A percentile compares a stretch with the other conserved stretches of the same genome.
These are phyloP conservation scores for Claviceps sorghi DNA, from an alignment of 2,329 filamentous ascomycete genomes.

Conservation along the genomic window DNA sequence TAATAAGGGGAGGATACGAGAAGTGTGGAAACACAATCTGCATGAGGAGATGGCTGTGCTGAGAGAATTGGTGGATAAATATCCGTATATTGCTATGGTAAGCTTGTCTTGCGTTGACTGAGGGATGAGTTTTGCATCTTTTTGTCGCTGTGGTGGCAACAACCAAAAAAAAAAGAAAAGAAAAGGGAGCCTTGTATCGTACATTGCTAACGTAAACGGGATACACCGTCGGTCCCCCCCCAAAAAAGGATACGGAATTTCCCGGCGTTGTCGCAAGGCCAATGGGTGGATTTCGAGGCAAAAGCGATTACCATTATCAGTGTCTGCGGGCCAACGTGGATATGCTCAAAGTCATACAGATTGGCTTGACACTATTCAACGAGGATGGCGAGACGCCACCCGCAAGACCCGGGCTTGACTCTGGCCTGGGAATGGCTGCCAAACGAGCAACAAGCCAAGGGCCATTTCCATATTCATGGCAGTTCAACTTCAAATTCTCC, in stretches of 20 bases:
- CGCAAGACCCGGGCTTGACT: constrained; percentile 41
- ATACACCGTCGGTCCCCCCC: constrained; percentile 3
- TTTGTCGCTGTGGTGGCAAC: background rate
- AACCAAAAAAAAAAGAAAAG: no score
- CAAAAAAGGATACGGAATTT: constrained; percentile 77
- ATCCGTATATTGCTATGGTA: constrained; percentile 96
- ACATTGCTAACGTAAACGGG: constrained; percentile 5
- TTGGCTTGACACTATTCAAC: constrained; percentile 87
- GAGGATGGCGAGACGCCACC: constrained; percentile 78
- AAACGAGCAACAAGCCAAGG: constrained; percentile 27
- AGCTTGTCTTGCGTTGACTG: constrained; percentile 18
- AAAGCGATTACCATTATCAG: constrained; percentile 98
- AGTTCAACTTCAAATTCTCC: constrained; percentile 97
- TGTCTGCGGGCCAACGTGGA: constrained; percentile 95
- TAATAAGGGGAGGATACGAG: constrained; percentile 75
- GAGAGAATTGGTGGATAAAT: constrained; percentile 72
- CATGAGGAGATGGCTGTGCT: constrained; percentile 80
- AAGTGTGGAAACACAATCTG: constrained; percentile 90
- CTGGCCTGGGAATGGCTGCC: constrained; percentile 21
- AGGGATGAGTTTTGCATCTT: background rate
- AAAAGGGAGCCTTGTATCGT: no score
- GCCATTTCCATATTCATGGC: constrained; percentile 79
- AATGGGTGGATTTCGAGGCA: constrained; percentile 86
- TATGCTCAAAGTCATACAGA: constrained; percentile 91
- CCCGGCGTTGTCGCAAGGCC: constrained; percentile 93